Evolutionary conservation across 2,329 filamentous ascomycete species (phyloP), one percentile per base, ranked within the genome.

Genomic region (Penicillium sp.): DNA sequence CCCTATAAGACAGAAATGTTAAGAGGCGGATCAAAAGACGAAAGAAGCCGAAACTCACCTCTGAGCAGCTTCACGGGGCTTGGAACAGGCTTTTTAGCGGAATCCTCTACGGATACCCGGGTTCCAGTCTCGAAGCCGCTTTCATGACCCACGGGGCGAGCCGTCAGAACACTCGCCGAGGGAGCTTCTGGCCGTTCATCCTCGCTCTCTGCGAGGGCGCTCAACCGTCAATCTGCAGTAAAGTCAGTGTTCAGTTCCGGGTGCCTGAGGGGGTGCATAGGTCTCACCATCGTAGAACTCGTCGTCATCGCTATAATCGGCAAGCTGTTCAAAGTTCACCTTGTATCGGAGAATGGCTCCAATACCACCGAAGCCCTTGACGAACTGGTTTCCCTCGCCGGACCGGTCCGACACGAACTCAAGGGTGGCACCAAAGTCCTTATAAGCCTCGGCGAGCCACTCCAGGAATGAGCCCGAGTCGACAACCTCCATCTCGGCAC

Each of bases 241-340:
- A 43, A 40, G 36, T 59, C 41, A 59, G 46, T 44, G 10, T 18
- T 22, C n/a, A 18, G 18, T 20, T 38, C 16, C 10, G 11, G 13
- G 6, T 7, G 13, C 18, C 3, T 2, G 20, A 4, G 4, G 20
- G 22, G 36, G 2, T n/a, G 33, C 38, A 50, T 53, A 60, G 42
- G 48, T 44, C 67, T 54, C 69, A 82, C 81, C 84, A 74, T 89
- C 86, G 80, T 95, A 96, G 76, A 92, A 92, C 73, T 97, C 92
- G 76, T 92, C 88, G 72, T 94, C 89, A 73, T 95, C 92, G 69
- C 88, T 85, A 74, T 88, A 82, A 74, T 97, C 94, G 75, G 88
- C 88, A 75, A 99, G 83, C 77, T 99, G 95, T 79, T 99, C 95
- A 79, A 99, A 99, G 81, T 99, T 99, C 81, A 99, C 90, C 81